Evolutionary conservation across 2,329 filamentous ascomycete species (phyloP), one percentile per base, ranked within the genome.

Genomic region (Sporothrix brunneoviolacea): DNA sequence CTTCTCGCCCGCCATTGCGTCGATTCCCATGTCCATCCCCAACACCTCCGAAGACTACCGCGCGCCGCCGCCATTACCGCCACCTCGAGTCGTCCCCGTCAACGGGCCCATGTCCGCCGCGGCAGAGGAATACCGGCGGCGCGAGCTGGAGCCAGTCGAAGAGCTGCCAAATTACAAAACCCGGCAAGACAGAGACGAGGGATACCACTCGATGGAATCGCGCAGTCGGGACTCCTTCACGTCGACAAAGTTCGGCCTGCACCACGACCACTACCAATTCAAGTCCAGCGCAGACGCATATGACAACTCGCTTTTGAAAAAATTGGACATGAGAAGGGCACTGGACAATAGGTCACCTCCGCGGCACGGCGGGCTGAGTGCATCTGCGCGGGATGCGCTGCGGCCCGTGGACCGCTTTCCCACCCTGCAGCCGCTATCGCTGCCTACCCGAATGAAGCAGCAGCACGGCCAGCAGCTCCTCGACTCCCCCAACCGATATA

Each of bases 271-370:
- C 35, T 77, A 70, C 51, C 68, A 74, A 51, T 74, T 76, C 55
- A 67, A 67, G 42, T 68, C 70, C 4, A 67, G 68, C 46, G 69
- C 71, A 57, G 66, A 74, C 39, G 65, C 73, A 13, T 72, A 79
- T 47, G 73, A 75, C 53, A 72, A 68, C 52, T 70, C 65, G 46
- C 70, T 80, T 60, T 72, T 79, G 53, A 76, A 75, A 61, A 81
- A 77, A 63, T 66, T 82, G n/a, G 71, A 79, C 51, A 69, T 71
- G 1, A 63, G 70, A 33, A 67, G 71, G 33, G 67, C 65, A 0
- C 58, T 71, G n/a, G 72, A 75, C 51, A 73, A 68, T 48, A 62
- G 63, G 15, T 70, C 72, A 8, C 69, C 73, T 2, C 68, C 73
- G 19, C 61, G 65, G 13, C 62, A 68, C 9, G 73, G 72, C 2